Evolutionary conservation across 306 rosid genomes (phyloP).

Genomic region (Quercus cerris): DNA sequence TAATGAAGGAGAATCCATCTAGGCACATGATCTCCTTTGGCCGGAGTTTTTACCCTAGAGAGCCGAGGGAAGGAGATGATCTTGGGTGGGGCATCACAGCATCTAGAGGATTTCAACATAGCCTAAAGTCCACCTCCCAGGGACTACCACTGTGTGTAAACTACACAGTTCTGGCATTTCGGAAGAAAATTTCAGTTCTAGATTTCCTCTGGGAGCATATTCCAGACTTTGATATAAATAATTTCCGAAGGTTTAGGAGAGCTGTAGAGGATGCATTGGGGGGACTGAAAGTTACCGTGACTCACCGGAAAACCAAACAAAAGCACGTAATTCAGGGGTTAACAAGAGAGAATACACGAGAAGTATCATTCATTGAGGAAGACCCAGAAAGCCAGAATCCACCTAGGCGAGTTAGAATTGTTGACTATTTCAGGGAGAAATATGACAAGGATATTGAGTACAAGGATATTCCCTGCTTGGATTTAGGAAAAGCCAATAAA

Average conservation of each 20-base stretch:
- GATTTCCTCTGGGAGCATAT: conserved; percentile 47
- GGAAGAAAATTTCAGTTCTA: conserved; percentile 44
- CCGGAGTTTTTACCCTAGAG: conserved; percentile 41
- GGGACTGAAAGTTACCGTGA: conserved; percentile 59
- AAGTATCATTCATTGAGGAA: conserved; percentile 36
- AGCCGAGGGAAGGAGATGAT: conserved; percentile 34
- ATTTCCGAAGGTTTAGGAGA: conserved; percentile 35
- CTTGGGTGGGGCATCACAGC: conserved; percentile 51
- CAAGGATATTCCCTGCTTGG: conserved; percentile 65
- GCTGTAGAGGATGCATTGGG: conserved; percentile 28
- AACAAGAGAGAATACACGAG: conserved; percentile 30
- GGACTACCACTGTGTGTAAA: conserved; percentile 61
- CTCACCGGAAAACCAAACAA: conserved; percentile 50
- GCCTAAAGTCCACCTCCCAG: conserved; percentile 56
- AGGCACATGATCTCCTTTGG: conserved; percentile 52
- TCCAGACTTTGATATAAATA: conserved; percentile 24
- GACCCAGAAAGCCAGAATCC: conserved; percentile 30
- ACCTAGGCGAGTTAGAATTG: conserved; percentile 29
- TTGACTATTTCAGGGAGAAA: conserved; percentile 53
- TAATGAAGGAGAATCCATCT: conserved; percentile 64
- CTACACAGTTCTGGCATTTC: conserved; percentile 69
- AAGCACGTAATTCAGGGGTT: conserved; percentile 40
- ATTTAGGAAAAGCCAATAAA: conserved; percentile 54
- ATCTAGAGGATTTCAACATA: conserved; percentile 50
- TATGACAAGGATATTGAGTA: conserved; percentile 42